A percentile compares a stretch with the other conserved stretches of the same genome.
These are phyloP conservation scores for Thuja plicata DNA, from an alignment of 83 land plant genomes.

Conservation along the genomic window DNA sequence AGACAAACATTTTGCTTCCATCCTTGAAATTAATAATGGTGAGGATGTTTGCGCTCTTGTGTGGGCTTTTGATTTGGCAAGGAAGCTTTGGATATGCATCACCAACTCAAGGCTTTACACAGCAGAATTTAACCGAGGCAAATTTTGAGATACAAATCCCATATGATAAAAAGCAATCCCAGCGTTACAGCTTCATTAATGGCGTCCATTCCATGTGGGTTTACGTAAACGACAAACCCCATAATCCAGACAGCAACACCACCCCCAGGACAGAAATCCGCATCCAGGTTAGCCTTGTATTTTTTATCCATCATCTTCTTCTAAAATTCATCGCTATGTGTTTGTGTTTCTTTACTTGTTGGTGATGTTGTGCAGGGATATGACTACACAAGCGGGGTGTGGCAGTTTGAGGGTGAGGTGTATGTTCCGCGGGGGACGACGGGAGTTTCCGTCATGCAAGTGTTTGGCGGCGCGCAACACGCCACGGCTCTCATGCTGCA, in stretches of 20 bases:
- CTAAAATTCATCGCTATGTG: background rate
- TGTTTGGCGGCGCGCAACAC: conserved; percentile 18
- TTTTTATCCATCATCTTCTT: no score
- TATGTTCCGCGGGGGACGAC: conserved; percentile 20
- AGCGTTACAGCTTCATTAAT: conserved; percentile 1
- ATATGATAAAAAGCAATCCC: background rate
- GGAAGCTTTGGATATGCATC: background rate
- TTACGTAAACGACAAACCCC: background rate
- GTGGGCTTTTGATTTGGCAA: background rate
- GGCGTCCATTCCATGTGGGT: background rate
- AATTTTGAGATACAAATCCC: background rate
- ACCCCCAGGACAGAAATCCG: background rate
- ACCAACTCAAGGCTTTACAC: background rate
- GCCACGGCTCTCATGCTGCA: conserved; percentile 26
- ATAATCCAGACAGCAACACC: background rate
- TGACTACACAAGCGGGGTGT: no score
- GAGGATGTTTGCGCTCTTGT: background rate
- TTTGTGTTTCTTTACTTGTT: conserved; percentile 26
- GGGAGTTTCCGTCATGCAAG: conserved; percentile 20
- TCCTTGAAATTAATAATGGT: no score
- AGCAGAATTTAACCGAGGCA: background rate
- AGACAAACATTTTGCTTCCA: no score
- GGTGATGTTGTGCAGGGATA: conserved; percentile 23
- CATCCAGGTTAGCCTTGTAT: no score
- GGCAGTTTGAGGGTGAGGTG: no score